phyloP scores from a whole-genome alignment of 148 eudicot genomes.

The Camellia japonica region DNA sequence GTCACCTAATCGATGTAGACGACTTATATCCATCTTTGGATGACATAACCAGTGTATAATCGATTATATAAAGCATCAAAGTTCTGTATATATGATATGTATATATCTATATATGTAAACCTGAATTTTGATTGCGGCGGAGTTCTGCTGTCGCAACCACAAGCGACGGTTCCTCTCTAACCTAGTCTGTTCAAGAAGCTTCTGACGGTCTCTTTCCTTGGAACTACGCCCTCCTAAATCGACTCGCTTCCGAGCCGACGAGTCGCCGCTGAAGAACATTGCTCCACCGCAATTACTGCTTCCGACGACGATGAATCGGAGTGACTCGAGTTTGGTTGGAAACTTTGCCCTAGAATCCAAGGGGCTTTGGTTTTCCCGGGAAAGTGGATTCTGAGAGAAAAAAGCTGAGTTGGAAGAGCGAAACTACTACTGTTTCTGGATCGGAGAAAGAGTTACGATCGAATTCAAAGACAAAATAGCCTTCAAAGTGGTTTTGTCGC shows the following conservation, averaged over 20 bases:
- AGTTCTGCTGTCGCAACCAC: constrained; percentile 62
- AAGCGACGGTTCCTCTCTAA: constrained; percentile 71
- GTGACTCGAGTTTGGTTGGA: too few species aligned
- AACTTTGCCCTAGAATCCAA: too few species aligned
- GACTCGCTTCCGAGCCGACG: constrained; percentile 76
- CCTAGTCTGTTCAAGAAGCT: constrained; percentile 85
- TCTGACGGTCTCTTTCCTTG: constrained; percentile 42
- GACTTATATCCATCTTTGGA: not conserved
- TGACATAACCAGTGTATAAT: not conserved
- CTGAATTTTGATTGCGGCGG: constrained; percentile 85
- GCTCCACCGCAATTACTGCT: constrained; percentile 10
- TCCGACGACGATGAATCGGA: too few species aligned
- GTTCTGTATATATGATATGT: not conserved
- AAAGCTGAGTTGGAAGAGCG: too few species aligned
- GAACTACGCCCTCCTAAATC: constrained; percentile 82
- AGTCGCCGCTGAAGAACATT: constrained; percentile 91
- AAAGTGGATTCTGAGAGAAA: too few species aligned
- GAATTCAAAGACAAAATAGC: too few species aligned
- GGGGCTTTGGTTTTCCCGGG: too few species aligned
- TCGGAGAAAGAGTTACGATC: too few species aligned
- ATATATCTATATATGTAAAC: constrained; percentile 23
- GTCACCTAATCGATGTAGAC: not conserved
- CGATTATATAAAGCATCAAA: not conserved
- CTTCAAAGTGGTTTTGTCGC: too few species aligned
- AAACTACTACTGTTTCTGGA: too few species aligned